Base-by-base conservation (phyloP, 2,329 filamentous ascomycete species). In the Colletotrichum agaves region DNA sequence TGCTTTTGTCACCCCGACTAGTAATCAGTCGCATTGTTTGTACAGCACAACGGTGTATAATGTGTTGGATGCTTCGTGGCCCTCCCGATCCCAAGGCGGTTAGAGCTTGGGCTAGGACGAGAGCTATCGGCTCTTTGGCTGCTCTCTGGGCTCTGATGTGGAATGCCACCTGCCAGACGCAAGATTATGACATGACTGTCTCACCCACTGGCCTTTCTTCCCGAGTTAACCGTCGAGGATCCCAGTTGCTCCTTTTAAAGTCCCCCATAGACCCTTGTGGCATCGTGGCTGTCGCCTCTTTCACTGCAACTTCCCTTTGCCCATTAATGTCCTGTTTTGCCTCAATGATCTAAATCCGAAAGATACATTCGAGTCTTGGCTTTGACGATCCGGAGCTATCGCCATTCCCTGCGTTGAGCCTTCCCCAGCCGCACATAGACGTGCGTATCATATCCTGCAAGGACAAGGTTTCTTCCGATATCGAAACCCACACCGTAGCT, bases 161-260 rank as follows among this genome's bases (percentile, higher is more conserved):
- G 47, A 61, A 46, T 55, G 31, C 33, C 59, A 63, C 17, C 59
- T 56, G 44, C 50, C 35, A 27, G 15, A 52, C 53, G 55, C 46
- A 49, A 57, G 47, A 68, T 64, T 65, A 68, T 68, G 65, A 65
- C 65, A 65, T 68, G 65, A 56, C 61, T 68, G 65, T 68, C 61
- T 67, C 64, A 67, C 46, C 53, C 39, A 12, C 13, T 53, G 41
- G 35, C 47, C 52, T 8, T 23, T 33, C 59, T 43, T 44, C 35
- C 52, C 44, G 50, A 65, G 47, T 17, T 19, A 59, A 59, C 33
- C 56, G 56, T 37, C 19, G 31, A 59, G 19, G 8, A 39, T 7
- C 21, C 41, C 49, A 21, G 19, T 27, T 41, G 12, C 47, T 27
- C 35, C 47, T 58, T 47, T 58, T 67, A 67, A 67, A 67, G 59